Percentiles rank a stretch among this genome's conserved stretches.
Evolutionary conservation across 345 rosid genomes (phyloP).

Genomic region (Ailanthus altissimus): DNA sequence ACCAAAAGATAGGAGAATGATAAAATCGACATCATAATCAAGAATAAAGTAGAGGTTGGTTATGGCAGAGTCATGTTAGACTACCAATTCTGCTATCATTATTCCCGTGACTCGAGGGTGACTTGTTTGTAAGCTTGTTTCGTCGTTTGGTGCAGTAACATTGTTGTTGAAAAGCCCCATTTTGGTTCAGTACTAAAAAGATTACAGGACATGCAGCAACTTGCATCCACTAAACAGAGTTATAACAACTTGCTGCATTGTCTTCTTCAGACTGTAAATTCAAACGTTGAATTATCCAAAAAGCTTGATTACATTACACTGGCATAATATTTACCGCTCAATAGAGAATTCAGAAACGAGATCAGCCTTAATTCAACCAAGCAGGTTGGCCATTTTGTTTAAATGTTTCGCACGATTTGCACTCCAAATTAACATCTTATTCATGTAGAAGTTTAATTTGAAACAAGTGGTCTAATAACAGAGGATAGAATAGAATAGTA

Average conservation of each 20-base stretch:
- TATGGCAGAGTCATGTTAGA: background rate
- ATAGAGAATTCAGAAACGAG: background rate
- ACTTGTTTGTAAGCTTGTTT: too few relatives aligned
- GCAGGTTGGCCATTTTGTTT: too few relatives aligned
- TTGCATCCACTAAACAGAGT: background rate
- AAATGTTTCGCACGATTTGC: background rate
- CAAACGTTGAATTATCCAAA: background rate
- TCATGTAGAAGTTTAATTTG: background rate
- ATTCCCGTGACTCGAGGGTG: too few relatives aligned
- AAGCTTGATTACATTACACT: background rate
- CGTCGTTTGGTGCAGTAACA: too few relatives aligned
- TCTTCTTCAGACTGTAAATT: background rate
- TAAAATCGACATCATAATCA: conserved; percentile 26
- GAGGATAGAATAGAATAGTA: background rate
- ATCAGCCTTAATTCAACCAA: background rate
- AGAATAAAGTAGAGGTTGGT: background rate
- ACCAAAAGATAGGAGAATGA: background rate
- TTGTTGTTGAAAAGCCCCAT: background rate
- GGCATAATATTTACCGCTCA: background rate
- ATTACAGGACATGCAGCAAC: background rate
- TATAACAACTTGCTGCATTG: too few relatives aligned
- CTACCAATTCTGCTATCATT: background rate
- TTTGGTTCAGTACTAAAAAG: background rate
- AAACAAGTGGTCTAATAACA: background rate
- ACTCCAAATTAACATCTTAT: background rate